These are phyloP conservation scores for Cryptococcus floricola DNA, from an alignment of 1,284 basidiomycete genomes.

Conservation along the genomic window DNA sequence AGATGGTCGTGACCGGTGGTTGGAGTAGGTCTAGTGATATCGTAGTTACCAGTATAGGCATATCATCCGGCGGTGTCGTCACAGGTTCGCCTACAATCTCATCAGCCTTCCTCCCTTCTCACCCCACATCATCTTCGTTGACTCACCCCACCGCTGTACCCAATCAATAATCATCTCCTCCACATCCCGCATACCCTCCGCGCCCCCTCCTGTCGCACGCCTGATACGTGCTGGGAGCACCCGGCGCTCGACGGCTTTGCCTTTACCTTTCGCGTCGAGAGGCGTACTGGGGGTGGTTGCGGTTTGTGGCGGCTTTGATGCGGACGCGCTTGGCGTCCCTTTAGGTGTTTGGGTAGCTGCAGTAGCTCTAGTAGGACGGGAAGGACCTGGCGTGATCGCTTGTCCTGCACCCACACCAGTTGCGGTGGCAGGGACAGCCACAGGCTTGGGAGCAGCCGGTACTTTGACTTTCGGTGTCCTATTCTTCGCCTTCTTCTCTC, in stretches of 20 bases:
- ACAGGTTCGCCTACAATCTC: conserved; percentile 61
- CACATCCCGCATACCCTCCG: conserved; percentile 56
- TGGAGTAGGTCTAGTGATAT: conserved; percentile 24
- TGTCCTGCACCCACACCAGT: too few species aligned
- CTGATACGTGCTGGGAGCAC: conserved; percentile 72
- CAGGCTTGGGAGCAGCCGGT: too few species aligned
- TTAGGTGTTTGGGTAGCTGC: neutral
- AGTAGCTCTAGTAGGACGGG: neutral
- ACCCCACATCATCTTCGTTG: conserved; percentile 3
- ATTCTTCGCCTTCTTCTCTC: too few species aligned
- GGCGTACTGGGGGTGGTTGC: neutral
- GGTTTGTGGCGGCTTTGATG: neutral
- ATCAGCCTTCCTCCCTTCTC: neutral
- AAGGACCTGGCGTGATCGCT: too few species aligned
- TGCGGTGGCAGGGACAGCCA: too few species aligned
- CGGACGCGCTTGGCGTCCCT: neutral
- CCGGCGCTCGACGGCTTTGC: conserved; percentile 56
- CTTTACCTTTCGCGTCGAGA: conserved; percentile 7
- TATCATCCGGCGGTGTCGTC: conserved; percentile 62
- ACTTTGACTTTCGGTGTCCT: too few species aligned
- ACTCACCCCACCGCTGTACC: conserved; percentile 70
- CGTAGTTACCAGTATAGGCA: conserved; percentile 67
- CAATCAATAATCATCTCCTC: conserved; percentile 81
- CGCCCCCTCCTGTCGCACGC: conserved; percentile 66
- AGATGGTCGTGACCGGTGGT: conserved; percentile 13